phyloP scores from a whole-genome alignment of 2,329 filamentous ascomycete species.

The Ascochyta pisi region DNA sequence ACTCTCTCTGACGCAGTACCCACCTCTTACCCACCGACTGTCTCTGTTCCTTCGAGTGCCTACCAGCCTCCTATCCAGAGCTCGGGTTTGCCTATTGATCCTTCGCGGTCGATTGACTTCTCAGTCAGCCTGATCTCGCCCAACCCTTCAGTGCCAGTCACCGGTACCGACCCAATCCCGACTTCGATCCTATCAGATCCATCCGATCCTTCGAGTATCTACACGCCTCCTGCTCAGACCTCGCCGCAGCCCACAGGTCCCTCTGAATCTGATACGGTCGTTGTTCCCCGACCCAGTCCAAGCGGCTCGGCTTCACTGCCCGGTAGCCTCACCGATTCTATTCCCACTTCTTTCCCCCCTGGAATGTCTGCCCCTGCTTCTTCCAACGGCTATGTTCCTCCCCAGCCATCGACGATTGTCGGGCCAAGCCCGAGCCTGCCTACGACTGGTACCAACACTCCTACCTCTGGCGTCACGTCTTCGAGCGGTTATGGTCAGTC shows the following conservation, averaged over 20 bases:
- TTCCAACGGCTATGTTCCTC: conserved; percentile 10
- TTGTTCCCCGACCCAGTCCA: conserved; percentile 1
- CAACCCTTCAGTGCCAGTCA: conserved; percentile 5
- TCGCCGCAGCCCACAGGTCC: conserved; percentile 1
- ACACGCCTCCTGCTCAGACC: conserved; percentile 4
- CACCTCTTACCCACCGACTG: conserved; percentile 10
- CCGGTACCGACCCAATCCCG: not conserved
- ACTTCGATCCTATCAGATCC: not conserved
- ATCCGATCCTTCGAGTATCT: not conserved
- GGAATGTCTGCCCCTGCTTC: not conserved
- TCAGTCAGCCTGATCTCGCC: conserved; percentile 7
- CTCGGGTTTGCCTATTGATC: conserved; percentile 13
- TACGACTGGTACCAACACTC: conserved; percentile 3
- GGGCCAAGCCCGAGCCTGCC: conserved; percentile 7
- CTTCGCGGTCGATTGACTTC: not conserved
- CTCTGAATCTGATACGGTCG: not conserved
- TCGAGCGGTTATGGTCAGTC: conserved; percentile 9
- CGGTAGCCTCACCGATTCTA: conserved; percentile 12
- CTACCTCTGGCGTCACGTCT: conserved; percentile 4
- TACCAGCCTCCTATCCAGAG: conserved; percentile 11
- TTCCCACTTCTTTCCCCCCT: conserved; percentile 17
- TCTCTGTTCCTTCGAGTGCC: conserved; percentile 1
- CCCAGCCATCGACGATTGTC: conserved; percentile 12
- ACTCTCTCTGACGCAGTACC: conserved; percentile 18
- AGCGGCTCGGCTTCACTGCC: conserved; percentile 1